Evolutionary conservation across 2,329 filamentous ascomycete genomes (phyloP).

Genomic region (Dryadomyces quercivorus): DNA sequence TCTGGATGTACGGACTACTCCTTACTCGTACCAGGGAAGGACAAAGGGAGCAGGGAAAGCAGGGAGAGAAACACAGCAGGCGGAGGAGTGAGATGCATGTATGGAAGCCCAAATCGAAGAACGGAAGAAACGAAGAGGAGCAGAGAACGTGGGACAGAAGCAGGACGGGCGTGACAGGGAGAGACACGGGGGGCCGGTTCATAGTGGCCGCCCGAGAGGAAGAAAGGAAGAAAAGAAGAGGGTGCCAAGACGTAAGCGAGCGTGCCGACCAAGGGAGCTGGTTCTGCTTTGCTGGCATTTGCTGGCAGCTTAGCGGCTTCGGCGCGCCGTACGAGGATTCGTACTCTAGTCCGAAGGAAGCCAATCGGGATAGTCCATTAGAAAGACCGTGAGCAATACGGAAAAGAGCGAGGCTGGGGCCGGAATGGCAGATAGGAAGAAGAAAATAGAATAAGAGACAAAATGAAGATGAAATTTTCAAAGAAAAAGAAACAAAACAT

Average conservation of each 20-base stretch:
- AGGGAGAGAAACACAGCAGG: background rate
- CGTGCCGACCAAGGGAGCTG: no score
- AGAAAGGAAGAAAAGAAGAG: background rate
- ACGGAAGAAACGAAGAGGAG: background rate
- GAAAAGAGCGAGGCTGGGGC: no score
- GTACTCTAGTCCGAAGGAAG: no score
- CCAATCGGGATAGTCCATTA: no score
- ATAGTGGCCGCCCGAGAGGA: background rate
- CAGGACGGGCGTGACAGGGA: background rate
- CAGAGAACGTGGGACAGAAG: background rate
- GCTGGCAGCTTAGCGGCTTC: background rate
- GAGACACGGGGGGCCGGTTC: background rate
- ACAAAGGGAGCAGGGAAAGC: background rate
- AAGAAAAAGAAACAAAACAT: background rate
- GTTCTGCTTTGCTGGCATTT: background rate
- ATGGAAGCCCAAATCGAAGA: conserved; percentile 9
- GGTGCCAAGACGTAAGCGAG: background rate
- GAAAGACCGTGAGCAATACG: no score
- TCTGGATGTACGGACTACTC: no score
- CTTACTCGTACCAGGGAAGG: background rate
- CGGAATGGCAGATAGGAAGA: no score
- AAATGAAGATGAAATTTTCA: no score
- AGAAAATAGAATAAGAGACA: background rate
- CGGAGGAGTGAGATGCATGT: conserved; percentile 1
- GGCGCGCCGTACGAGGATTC: no score